Base-by-base conservation (phyloP, 257 asterid genomes). In the Jaltomata sinuosa region DNA sequence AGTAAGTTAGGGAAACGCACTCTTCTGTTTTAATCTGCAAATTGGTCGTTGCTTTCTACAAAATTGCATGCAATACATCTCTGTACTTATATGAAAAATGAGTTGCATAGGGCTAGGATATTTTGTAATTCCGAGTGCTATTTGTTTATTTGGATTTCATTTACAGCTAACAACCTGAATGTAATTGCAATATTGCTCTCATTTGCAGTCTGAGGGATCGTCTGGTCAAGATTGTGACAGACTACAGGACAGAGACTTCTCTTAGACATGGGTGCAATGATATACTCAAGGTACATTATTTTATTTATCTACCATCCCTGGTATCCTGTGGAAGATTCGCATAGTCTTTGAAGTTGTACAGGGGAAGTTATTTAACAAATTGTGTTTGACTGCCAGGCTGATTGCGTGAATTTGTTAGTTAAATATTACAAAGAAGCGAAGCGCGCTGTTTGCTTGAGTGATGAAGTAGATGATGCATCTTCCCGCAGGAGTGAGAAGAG, bases 161-260 rank as follows among this genome's bases (percentile, higher is more conserved):
- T 49, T 49, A 29, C n/a, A 74, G 36, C 42, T 25, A 27, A 49
- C 16, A 49, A 49, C 45, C 11, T 49, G 22, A 45, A 27, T 27
- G 40, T 64, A 27, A 47, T 65, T 78, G 82, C 55, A 27, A 81
- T 74, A 69, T 52, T 87, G 83, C 85, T 86, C 85, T 80, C 85
- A 79, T 83, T 85, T 88, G 88, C 94, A 97, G 99, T 91, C 87
- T 97, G 87, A 95, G 99, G 85, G 99, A 97, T 83, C 97, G 97
- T 82, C 91, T 95, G n/a, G 98, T 97, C 83, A 97, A 97, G 90
- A 95, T 95, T 89, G 90, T 97, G 89, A 97, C 98, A 2, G 99
- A 97, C 91, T 97, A 97, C 87, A 87, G 99, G 84, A 97, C 99
- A 21, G 99, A 97, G 91, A 95, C 98, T 71, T 97, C 99, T 87